These are phyloP conservation scores for Mycena indigotica DNA, from an alignment of 768 basidiomycete genomes.

Conservation along the genomic window DNA sequence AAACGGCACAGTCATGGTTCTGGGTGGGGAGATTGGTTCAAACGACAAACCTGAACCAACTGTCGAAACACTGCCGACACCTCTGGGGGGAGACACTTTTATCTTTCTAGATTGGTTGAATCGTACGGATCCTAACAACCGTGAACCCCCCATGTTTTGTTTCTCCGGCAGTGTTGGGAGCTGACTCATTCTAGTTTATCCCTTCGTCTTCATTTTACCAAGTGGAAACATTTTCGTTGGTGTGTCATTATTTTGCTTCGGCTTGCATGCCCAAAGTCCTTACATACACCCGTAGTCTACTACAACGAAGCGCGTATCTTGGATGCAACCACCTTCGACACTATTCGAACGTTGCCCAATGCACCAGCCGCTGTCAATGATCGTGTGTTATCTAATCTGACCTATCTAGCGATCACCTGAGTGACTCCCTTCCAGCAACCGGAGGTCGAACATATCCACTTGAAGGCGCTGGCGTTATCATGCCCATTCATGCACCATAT, in stretches of 20 bases:
- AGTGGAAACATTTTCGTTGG: conserved; percentile 72
- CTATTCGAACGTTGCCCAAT: conserved; percentile 63
- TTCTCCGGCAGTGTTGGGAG: too few species aligned
- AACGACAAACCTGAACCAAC: conserved; percentile 28
- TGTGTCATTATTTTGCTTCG: conserved; percentile 31
- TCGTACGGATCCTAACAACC: conserved; percentile 77
- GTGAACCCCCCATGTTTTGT: neutral
- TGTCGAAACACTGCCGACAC: conserved; percentile 71
- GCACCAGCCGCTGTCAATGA: conserved; percentile 75
- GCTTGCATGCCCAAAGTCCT: neutral
- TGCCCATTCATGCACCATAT: conserved; percentile 75
- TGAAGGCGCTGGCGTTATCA: conserved; percentile 67
- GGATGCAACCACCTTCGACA: conserved; percentile 65
- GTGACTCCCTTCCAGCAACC: too few species aligned
- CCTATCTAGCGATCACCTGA: too few species aligned
- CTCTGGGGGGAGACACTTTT: conserved; percentile 61
- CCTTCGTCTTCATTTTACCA: conserved; percentile 73
- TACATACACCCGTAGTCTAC: conserved; percentile 48
- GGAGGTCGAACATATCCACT: conserved; percentile 82
- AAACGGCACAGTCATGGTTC: conserved; percentile 59
- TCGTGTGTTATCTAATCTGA: conserved; percentile 42
- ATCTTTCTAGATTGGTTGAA: conserved; percentile 65
- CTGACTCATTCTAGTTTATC: conserved; percentile 55
- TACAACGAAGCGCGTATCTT: conserved; percentile 82
- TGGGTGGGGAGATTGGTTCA: neutral